These are phyloP conservation scores for Tremellales sp. DNA, from an alignment of 1,284 basidiomycete genomes.

Conservation along the genomic window DNA sequence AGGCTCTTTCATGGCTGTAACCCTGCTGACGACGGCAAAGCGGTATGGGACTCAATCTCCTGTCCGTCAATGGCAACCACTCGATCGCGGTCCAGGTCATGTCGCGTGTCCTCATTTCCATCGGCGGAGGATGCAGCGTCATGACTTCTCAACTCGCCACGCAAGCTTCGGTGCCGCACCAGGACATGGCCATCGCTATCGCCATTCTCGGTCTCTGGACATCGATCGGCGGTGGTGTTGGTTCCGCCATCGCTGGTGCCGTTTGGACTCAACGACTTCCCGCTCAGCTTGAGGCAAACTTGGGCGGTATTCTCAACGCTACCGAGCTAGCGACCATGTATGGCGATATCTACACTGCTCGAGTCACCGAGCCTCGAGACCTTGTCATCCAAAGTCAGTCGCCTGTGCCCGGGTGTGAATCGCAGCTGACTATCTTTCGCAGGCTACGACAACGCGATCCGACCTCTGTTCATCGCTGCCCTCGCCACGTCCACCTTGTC, in stretches of 20 bases:
- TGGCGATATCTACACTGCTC: conserved; percentile 20
- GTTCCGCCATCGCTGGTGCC: conserved; percentile 36
- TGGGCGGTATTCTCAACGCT: conserved; percentile 10
- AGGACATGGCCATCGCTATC: conserved; percentile 46
- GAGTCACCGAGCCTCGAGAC: conserved; percentile 17
- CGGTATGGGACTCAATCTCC: conserved; percentile 28
- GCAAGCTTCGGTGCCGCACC: conserved; percentile 46
- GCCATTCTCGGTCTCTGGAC: conserved; percentile 47
- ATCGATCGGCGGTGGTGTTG: conserved; percentile 46
- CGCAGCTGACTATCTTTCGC: neutral
- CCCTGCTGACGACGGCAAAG: conserved; percentile 6
- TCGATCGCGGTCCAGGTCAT: conserved; percentile 35
- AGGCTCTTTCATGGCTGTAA: neutral
- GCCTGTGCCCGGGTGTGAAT: neutral
- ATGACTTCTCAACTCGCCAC: conserved; percentile 44
- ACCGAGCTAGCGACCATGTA: conserved; percentile 23
- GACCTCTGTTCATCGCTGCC: conserved; percentile 23
- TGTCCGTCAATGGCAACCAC: conserved; percentile 29
- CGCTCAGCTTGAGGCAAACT: conserved; percentile 11
- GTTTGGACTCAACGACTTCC: conserved; percentile 41
- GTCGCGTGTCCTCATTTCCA: conserved; percentile 35
- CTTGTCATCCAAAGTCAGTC: conserved; percentile 16
- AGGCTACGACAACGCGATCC: conserved; percentile 19
- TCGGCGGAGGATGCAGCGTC: conserved; percentile 44
- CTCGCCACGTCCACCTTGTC: conserved; percentile 24